A percentile compares a stretch with the other conserved stretches of the same genome.
Conservation (phyloP, 441 rosid genomes). For the Hypseocharis bilobata region DNA sequence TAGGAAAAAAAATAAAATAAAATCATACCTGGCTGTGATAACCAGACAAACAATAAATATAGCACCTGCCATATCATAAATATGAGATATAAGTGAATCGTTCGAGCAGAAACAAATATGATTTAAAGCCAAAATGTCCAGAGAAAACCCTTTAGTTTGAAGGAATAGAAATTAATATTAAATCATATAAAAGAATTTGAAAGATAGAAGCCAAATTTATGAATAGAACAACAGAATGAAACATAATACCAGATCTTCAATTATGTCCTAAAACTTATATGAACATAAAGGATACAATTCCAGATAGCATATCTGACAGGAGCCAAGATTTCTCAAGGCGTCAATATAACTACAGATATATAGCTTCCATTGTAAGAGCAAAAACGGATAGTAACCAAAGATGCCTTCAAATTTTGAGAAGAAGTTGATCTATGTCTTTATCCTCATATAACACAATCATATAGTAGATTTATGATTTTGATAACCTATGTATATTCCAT, state of each 20-base stretch:
- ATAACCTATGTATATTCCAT: no score
- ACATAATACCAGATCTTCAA: not conserved
- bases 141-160: not conserved
- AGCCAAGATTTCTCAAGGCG: not conserved
- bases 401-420: no score
- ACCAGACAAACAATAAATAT: conserved; percentile 52
- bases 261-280: not conserved
- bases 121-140: not conserved
- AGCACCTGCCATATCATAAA: conserved; percentile 42
- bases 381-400: no score
- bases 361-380: not conserved
- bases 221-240: not conserved
- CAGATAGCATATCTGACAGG: not conserved
- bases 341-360: no score
- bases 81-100: conserved; percentile 8
- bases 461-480: no score
- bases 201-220: not conserved
- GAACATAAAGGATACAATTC: no score
- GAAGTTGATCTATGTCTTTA: no score
- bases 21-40: conserved; percentile 54
- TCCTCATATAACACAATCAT: no score
- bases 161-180: not conserved
- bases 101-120: not conserved
- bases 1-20: conserved; percentile 21
- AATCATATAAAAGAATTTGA: not conserved